Conservation (phyloP, 345 rosid genomes). For the Corymbia maculata region DNA sequence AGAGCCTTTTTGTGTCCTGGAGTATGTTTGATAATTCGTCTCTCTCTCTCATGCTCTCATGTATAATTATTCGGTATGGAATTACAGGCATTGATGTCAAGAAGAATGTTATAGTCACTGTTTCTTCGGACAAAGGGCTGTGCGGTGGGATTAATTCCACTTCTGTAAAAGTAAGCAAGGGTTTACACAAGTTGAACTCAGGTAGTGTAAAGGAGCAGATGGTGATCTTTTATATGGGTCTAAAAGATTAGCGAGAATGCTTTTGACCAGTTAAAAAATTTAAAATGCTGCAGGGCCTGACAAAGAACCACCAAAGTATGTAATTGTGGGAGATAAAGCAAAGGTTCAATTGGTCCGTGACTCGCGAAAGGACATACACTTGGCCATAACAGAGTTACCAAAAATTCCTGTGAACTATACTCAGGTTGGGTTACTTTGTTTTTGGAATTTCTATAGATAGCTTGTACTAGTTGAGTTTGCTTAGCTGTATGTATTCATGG, state of each 20-base stretch:
- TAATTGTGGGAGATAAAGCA: conserved; percentile 85
- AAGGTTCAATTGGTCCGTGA: conserved; percentile 78
- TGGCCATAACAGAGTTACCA: conserved; percentile 67
- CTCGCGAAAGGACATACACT: conserved; percentile 60
- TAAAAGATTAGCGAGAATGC: background rate
- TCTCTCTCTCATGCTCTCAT: background rate
- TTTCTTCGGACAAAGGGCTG: conserved; percentile 96
- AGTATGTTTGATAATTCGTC: background rate
- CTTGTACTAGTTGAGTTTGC: background rate
- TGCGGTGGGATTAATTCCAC: conserved; percentile 99
- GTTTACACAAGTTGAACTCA: conserved; percentile 47
- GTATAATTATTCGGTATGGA: background rate
- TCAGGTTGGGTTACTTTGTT: conserved; percentile 37
- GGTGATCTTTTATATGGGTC: background rate
- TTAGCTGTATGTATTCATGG: background rate
- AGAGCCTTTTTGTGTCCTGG: background rate
- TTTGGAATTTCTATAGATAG: background rate
- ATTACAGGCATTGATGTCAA: conserved; percentile 75
- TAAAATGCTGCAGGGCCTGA: conserved; percentile 58
- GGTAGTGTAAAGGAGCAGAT: conserved; percentile 28
- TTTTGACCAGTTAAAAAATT: background rate
- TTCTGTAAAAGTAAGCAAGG: conserved; percentile 76
- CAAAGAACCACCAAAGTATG: conserved; percentile 68
- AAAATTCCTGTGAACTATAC: conserved; percentile 89
- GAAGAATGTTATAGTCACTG: conserved; percentile 86